Conservation (phyloP, 2,329 filamentous ascomycete genomes). For the Alternaria conjuncta region DNA sequence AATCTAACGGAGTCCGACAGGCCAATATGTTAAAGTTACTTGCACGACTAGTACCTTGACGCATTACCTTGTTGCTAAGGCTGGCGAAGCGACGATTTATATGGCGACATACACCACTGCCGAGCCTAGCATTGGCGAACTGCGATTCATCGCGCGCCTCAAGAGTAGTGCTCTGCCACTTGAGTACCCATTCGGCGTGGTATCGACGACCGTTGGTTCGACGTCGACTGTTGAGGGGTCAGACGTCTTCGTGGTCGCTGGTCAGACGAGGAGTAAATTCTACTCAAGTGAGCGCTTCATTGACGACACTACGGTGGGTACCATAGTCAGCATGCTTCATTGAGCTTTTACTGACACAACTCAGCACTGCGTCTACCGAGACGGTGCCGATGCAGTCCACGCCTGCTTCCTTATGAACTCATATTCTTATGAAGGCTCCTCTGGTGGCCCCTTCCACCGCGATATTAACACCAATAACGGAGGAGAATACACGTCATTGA, state of each 20-base stretch:
- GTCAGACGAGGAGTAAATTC: constrained; percentile 72
- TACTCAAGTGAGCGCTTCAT: constrained; percentile 74
- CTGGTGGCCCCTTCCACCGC: constrained; percentile 68
- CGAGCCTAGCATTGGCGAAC: constrained; percentile 54
- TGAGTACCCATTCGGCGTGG: constrained; percentile 49
- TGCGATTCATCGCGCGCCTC: constrained; percentile 69
- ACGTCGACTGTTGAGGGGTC: constrained; percentile 62
- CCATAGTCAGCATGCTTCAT: neutral
- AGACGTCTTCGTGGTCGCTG: constrained; percentile 62
- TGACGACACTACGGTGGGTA: constrained; percentile 56
- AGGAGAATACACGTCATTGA: constrained; percentile 63
- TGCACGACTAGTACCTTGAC: constrained; percentile 66
- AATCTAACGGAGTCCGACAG: constrained; percentile 5
- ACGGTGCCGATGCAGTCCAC: constrained; percentile 54
- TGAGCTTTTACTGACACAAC: neutral
- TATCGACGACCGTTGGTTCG: constrained; percentile 61
- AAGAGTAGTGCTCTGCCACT: constrained; percentile 51
- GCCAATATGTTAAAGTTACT: constrained; percentile 65
- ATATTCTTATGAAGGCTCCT: constrained; percentile 65
- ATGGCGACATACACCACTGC: constrained; percentile 65
- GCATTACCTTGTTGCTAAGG: constrained; percentile 68
- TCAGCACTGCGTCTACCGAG: constrained; percentile 65
- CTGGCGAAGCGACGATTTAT: constrained; percentile 65
- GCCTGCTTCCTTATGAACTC: constrained; percentile 67
- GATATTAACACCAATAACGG: constrained; percentile 72